phyloP scores from a whole-genome alignment of 1,284 basidiomycete species.

The Ustilago shanxiensis region DNA sequence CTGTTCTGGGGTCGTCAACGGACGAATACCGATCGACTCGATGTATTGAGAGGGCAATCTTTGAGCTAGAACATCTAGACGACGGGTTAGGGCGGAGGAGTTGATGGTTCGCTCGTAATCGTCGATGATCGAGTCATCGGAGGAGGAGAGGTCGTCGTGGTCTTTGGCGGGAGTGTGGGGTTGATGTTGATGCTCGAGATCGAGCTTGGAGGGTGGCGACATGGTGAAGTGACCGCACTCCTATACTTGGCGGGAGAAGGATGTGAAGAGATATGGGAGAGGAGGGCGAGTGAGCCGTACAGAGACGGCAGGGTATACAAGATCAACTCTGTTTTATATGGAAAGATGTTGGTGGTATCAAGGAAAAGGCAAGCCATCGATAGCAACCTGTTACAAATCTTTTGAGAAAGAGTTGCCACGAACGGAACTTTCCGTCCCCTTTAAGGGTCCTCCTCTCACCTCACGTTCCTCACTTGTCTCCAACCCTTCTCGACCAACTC shows the following conservation, averaged over 20 bases:
- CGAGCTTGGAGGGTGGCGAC: slow-evolving; percentile 24
- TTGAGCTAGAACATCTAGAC: slow-evolving; percentile 26
- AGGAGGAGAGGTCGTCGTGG: neutral
- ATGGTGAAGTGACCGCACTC: slow-evolving; percentile 1
- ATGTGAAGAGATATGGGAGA: neutral
- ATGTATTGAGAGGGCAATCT: slow-evolving; percentile 34
- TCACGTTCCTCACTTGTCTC: neutral
- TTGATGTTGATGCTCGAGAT: slow-evolving; percentile 31
- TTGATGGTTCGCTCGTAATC: slow-evolving; percentile 40
- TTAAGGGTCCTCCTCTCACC: neutral
- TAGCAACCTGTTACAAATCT: neutral
- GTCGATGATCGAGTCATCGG: slow-evolving; percentile 28
- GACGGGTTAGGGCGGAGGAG: slow-evolving; percentile 16
- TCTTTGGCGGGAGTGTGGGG: neutral
- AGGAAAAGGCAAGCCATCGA: neutral
- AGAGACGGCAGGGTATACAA: neutral
- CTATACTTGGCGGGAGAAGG: neutral
- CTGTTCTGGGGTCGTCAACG: slow-evolving; percentile 40
- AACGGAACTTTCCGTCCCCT: neutral
- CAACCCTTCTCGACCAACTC: no score
- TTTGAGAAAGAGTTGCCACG: neutral
- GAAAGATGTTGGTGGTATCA: neutral
- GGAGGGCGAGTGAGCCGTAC: neutral
- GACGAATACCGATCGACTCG: slow-evolving; percentile 57
- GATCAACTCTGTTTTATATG: no score